Percentiles rank a stretch among this genome's conserved stretches.
These are phyloP conservation scores for Xerocomellus amylosporus DNA, from an alignment of 768 basidiomycete species.

Conservation along the genomic window DNA sequence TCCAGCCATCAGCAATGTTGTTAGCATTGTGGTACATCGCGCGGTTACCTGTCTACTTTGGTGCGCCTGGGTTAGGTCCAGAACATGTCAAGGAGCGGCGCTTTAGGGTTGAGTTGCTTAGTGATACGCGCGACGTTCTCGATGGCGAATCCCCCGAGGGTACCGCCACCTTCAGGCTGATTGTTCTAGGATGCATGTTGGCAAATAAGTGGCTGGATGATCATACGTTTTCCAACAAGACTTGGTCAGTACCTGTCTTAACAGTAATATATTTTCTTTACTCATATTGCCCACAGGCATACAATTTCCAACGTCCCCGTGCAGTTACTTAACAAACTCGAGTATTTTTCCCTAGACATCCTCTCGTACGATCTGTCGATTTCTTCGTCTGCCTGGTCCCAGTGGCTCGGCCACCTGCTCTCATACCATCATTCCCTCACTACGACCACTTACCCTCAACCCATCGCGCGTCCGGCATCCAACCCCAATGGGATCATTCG, in stretches of 20 bases:
- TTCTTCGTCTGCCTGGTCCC: slow-evolving; percentile 59
- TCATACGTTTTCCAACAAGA: slow-evolving; percentile 87
- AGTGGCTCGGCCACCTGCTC: slow-evolving; percentile 66
- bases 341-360: slow-evolving; percentile 67
- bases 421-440: slow-evolving; percentile 64
- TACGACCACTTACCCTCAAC: slow-evolving; percentile 61
- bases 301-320: slow-evolving; percentile 76
- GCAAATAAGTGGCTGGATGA: slow-evolving; percentile 89
- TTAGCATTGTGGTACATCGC: slow-evolving; percentile 82
- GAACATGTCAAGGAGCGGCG: slow-evolving; percentile 58
- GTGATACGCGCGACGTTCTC: slow-evolving; percentile 41
- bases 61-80: slow-evolving; percentile 45
- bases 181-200: slow-evolving; percentile 80
- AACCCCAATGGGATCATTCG: slow-evolving; percentile 70
- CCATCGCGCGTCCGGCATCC: slow-evolving; percentile 73
- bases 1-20: slow-evolving; percentile 79
- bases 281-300: slow-evolving; percentile 49
- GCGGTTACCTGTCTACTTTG: slow-evolving; percentile 68
- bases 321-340: slow-evolving; percentile 65
- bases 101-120: slow-evolving; percentile 64
- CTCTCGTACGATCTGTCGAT: slow-evolving; percentile 71
- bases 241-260: slow-evolving; percentile 53
- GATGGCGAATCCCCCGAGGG: slow-evolving; percentile 52
- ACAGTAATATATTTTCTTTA: not conserved
- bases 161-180: slow-evolving; percentile 66